Evolutionary conservation across 2,329 filamentous ascomycete species (phyloP), one percentile per base, ranked within the genome.

Genomic region (Hypoxylon sp.): DNA sequence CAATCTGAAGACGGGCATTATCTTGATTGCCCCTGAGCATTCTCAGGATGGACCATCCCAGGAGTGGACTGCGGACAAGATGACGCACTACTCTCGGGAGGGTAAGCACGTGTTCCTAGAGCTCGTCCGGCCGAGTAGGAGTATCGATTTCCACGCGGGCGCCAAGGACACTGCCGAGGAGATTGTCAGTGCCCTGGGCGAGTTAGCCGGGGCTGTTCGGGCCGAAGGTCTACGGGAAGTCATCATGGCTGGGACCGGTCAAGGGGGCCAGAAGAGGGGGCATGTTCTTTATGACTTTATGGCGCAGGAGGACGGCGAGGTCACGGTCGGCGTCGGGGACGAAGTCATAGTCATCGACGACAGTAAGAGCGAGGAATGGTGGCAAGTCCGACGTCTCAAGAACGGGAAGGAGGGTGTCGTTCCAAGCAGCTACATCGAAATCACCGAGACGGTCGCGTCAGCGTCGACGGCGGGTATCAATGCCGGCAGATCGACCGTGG

Each of bases 81-180:
- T 99, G 82, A 92, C 90, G n/a, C 92, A 97, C 75, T 98, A 98
- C 74, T 97, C 93, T 18, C 92, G 96, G 55, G 95, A 99, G 78
- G 95, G 94, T 29, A 99, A 99, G 72, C 95, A 98, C 75, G 91
- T 99, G 11, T 99, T 99, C 71, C 82, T 99, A 73, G 95, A 99
- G 73, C 81, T 99, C 42, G 88, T 97, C 48, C 83, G 89, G 50
- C 95, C 95, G 5, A 97, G 91, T 76, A 97, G 94, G 78, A 97
- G 92, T 73, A 82, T 97, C 55, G 95, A 99, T 76, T 96, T 99
- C 66, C 95, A 99, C 73, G 96, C 95, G 15, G 95, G 95, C 38
- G 92, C 93, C 41, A 99, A 98, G 76, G 95, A 98, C 74, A 97
- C 94, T 4, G 95, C 95, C 5, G 87, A 93, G 65, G 94, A 98